Percentiles rank a stretch among this genome's conserved stretches.
Conservation (phyloP, 2,329 filamentous ascomycete genomes). For the Biscogniauxia mediterranea region DNA sequence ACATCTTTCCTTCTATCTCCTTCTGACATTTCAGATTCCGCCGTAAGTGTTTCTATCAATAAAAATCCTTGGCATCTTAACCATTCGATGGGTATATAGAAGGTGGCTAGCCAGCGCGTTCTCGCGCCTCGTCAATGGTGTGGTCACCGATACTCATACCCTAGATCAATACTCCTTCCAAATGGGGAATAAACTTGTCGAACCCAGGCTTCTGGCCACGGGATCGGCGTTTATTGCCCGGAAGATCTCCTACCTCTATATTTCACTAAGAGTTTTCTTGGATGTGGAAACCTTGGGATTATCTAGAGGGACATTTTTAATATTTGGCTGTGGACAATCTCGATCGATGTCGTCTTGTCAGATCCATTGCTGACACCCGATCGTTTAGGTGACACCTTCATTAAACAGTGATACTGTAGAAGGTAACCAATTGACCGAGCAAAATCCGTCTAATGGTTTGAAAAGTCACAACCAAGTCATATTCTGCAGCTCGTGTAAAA, state of each 20-base stretch:
- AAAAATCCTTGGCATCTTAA: slow-evolving; percentile 9
- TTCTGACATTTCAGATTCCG: slow-evolving; percentile 57
- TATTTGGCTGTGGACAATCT: neutral
- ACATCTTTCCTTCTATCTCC: slow-evolving; percentile 71
- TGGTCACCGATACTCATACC: slow-evolving; percentile 69
- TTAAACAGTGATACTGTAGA: slow-evolving; percentile 8
- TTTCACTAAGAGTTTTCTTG: slow-evolving; percentile 49
- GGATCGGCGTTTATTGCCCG: slow-evolving; percentile 38
- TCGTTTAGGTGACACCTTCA: slow-evolving; percentile 8
- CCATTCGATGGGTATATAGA: slow-evolving; percentile 54
- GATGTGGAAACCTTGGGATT: slow-evolving; percentile 50
- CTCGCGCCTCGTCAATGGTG: slow-evolving; percentile 46
- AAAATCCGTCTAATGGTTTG: slow-evolving; percentile 2
- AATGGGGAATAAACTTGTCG: slow-evolving; percentile 26
- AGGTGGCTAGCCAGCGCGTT: slow-evolving; percentile 55
- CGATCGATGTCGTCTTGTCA: slow-evolving; percentile 4
- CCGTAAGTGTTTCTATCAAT: slow-evolving; percentile 35
- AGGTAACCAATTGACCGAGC: slow-evolving; percentile 6
- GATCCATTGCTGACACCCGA: slow-evolving; percentile 12
- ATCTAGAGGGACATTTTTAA: slow-evolving; percentile 23
- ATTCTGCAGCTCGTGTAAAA: slow-evolving; percentile 45
- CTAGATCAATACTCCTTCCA: slow-evolving; percentile 48
- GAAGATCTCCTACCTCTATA: slow-evolving; percentile 34
- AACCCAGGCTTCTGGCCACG: slow-evolving; percentile 39
- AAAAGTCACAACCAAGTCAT: slow-evolving; percentile 23